phyloP scores from a whole-genome alignment of 208 protist genomes.

The Acanthamoeba rhysodes region DNA sequence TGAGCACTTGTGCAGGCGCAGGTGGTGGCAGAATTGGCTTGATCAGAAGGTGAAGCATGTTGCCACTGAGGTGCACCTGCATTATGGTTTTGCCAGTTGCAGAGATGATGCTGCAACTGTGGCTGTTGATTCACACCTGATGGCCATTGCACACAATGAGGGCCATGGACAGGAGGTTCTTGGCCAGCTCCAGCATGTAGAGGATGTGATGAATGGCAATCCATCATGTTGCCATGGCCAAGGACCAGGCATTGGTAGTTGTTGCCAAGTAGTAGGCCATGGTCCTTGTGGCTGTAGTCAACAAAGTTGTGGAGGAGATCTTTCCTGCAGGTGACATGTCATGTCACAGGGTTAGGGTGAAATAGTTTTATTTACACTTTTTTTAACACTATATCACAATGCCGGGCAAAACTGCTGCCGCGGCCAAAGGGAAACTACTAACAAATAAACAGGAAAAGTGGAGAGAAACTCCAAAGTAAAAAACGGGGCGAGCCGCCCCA shows the following conservation, averaged over 20 bases:
- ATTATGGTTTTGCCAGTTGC: background rate
- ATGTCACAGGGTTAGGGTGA: no score
- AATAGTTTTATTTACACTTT: no score
- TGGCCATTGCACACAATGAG: background rate
- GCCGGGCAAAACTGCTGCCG: no score
- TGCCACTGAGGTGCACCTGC: background rate
- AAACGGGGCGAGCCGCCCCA: no score
- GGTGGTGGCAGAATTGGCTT: background rate
- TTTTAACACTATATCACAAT: no score
- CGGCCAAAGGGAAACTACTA: no score
- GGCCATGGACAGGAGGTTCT: background rate
- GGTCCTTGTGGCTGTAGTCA: background rate
- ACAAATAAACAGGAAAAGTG: no score
- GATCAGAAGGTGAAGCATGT: background rate
- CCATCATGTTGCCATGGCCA: background rate
- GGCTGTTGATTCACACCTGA: background rate
- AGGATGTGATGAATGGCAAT: background rate
- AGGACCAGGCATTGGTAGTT: background rate
- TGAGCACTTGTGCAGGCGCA: background rate
- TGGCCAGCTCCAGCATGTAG: background rate
- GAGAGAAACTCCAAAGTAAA: no score
- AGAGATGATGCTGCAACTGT: background rate
- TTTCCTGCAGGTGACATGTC: background rate
- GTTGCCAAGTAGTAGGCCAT: background rate
- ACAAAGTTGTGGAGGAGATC: constrained; percentile 6